Percentiles rank a stretch among this genome's conserved stretches.
phyloP scores from a whole-genome alignment of 345 rosid genomes.

The Tarenaya hassleriana region DNA sequence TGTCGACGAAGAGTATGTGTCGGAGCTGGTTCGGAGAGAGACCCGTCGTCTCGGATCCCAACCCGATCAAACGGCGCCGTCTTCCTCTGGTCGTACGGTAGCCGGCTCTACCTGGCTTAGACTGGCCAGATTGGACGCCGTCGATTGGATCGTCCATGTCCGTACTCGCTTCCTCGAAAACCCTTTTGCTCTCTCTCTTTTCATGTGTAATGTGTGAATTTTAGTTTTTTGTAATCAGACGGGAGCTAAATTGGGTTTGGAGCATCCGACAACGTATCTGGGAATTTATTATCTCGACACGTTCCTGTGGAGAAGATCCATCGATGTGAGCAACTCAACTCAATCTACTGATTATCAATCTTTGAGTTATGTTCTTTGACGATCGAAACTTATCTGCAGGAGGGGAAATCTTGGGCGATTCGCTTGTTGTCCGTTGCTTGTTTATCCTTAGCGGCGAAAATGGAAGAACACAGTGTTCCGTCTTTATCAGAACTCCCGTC shows the following conservation, averaged over 20 bases:
- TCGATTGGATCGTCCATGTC: constrained; percentile 78
- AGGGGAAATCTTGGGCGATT: constrained; percentile 67
- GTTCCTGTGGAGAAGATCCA: constrained; percentile 51
- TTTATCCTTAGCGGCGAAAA: constrained; percentile 77
- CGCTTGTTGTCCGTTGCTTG: constrained; percentile 66
- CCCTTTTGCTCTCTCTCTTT: neutral
- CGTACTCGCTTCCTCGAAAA: constrained; percentile 1
- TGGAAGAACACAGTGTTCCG: constrained; percentile 71
- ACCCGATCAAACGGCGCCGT: constrained; percentile 21
- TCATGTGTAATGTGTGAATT: neutral
- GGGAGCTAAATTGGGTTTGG: constrained; percentile 56
- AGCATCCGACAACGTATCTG: constrained; percentile 60
- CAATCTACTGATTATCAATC: neutral
- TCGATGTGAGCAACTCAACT: constrained; percentile 54
- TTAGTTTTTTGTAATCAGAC: constrained; percentile 32
- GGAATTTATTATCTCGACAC: constrained; percentile 61
- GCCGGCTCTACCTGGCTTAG: constrained; percentile 23
- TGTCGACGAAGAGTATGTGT: constrained; percentile 40
- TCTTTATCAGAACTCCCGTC: constrained; percentile 44
- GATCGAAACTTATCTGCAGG: constrained; percentile 32
- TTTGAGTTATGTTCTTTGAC: neutral
- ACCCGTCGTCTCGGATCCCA: constrained; percentile 18
- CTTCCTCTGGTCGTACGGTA: constrained; percentile 12
- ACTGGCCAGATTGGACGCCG: constrained; percentile 42
- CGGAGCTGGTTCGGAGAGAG: constrained; percentile 35